These are phyloP conservation scores for Protomyces macrosporus DNA, from an alignment of 1,139 yeast species.

Conservation along the genomic window DNA sequence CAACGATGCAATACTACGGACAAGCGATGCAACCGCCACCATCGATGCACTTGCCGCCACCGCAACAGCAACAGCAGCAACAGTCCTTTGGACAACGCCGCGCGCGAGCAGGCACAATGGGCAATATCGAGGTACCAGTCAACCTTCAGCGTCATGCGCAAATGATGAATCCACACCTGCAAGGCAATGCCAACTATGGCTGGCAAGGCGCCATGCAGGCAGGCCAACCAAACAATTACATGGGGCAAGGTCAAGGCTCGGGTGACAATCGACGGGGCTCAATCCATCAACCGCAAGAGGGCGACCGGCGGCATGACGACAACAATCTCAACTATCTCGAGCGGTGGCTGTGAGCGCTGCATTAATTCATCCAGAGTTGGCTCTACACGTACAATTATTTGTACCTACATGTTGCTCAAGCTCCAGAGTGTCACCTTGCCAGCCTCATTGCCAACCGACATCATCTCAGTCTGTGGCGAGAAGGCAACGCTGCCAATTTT, in stretches of 20 bases:
- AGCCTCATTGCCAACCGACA: slow-evolving; percentile 83
- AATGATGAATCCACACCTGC: slow-evolving; percentile 11
- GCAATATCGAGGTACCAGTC: slow-evolving; percentile 17
- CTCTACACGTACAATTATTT: background rate
- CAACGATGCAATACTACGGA: background rate
- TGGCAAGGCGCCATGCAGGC: slow-evolving; percentile 15
- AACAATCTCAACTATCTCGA: slow-evolving; percentile 14
- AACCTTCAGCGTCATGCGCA: slow-evolving; percentile 18
- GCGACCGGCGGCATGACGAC: background rate
- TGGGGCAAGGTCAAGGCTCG: slow-evolving; percentile 22
- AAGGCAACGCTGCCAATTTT: slow-evolving; percentile 78
- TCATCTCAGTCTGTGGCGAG: slow-evolving; percentile 74
- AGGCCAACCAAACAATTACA: slow-evolving; percentile 7
- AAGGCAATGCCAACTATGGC: slow-evolving; percentile 11
- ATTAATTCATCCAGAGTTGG: too few species aligned
- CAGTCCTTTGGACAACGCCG: slow-evolving; percentile 16
- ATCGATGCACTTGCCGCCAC: background rate
- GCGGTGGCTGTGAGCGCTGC: background rate
- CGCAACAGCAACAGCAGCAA: slow-evolving; percentile 2
- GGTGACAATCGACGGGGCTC: slow-evolving; percentile 22
- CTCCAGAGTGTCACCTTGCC: slow-evolving; percentile 91
- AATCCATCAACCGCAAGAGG: slow-evolving; percentile 16
- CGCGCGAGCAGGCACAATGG: slow-evolving; percentile 24
- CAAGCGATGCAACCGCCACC: slow-evolving; percentile 6
- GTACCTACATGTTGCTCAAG: background rate